A percentile compares a stretch with the other conserved stretches of the same genome.
Evolutionary conservation across 2,329 filamentous ascomycete genomes (phyloP).

Genomic region (Huntiella bhutanensis): DNA sequence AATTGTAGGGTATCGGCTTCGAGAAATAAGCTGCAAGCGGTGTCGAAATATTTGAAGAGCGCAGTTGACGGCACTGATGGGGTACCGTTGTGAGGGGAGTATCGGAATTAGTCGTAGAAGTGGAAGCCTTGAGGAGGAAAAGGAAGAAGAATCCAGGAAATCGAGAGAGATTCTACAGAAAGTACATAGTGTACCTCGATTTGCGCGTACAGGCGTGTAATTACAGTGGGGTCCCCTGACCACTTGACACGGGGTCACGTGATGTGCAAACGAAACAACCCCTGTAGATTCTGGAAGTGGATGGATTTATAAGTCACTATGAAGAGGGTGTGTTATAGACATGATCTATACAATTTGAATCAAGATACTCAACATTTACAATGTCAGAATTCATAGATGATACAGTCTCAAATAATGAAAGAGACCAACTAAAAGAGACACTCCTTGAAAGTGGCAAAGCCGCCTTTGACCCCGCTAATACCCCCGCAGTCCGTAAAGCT

Average conservation of each 20-base stretch:
- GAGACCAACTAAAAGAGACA: constrained; percentile 6
- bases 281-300: background rate
- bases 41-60: too few species aligned
- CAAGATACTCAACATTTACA: background rate
- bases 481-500: constrained; percentile 18
- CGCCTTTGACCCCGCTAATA: constrained; percentile 28
- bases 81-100: constrained; percentile 1
- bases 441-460: constrained; percentile 23
- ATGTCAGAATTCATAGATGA: constrained; percentile 18
- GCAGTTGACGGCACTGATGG: too few species aligned
- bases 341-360: too few species aligned
- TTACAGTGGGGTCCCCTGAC: background rate
- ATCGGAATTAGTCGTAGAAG: background rate
- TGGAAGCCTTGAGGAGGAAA: background rate
- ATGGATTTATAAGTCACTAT: constrained; percentile 4
- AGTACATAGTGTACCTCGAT: background rate
- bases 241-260: background rate
- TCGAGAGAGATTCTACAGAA: constrained; percentile 11
- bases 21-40: too few species aligned
- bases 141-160: background rate
- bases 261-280: background rate
- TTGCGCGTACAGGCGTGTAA: too few species aligned
- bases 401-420: constrained; percentile 12
- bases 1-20: too few species aligned
- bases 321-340: too few species aligned